Evolutionary conservation across 305 asterid genomes (phyloP).

Genomic region (Fraxinus velutina): DNA sequence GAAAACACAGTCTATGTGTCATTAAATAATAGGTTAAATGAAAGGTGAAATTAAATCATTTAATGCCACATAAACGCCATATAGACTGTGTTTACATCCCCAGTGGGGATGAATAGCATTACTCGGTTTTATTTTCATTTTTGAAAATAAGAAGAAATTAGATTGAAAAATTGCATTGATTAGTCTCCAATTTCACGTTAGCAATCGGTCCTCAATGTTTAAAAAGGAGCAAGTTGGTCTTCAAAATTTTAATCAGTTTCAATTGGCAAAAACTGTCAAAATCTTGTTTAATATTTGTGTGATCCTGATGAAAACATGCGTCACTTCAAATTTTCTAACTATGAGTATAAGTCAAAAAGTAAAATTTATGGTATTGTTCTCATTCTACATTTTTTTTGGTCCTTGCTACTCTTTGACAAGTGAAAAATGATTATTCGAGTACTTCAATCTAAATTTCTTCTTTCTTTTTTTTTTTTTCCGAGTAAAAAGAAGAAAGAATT

Average conservation of each 20-base stretch:
- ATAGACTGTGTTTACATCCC: too few species aligned
- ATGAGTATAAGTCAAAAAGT: background rate
- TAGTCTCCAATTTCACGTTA: background rate
- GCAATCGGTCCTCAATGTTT: background rate
- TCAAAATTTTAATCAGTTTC: background rate
- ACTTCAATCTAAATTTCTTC: background rate
- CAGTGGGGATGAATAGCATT: too few species aligned
- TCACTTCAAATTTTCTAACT: background rate
- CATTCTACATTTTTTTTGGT: background rate
- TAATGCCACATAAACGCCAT: too few species aligned
- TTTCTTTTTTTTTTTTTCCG: background rate
- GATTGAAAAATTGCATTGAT: background rate
- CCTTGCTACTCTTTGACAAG: too few species aligned
- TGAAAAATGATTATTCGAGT: too few species aligned
- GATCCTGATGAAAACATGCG: background rate
- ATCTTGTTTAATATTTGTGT: too few species aligned
- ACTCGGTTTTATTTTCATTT: background rate
- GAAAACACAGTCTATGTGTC: too few species aligned
- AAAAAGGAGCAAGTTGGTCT: background rate
- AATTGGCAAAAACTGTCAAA: background rate
- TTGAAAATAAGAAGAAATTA: too few species aligned
- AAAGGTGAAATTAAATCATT: too few species aligned
- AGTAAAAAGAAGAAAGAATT: background rate
- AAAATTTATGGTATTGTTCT: background rate
- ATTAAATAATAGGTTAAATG: too few species aligned